phyloP scores from a whole-genome alignment of 371 early-diverging fungal species.

The Coemansia sp. region DNA sequence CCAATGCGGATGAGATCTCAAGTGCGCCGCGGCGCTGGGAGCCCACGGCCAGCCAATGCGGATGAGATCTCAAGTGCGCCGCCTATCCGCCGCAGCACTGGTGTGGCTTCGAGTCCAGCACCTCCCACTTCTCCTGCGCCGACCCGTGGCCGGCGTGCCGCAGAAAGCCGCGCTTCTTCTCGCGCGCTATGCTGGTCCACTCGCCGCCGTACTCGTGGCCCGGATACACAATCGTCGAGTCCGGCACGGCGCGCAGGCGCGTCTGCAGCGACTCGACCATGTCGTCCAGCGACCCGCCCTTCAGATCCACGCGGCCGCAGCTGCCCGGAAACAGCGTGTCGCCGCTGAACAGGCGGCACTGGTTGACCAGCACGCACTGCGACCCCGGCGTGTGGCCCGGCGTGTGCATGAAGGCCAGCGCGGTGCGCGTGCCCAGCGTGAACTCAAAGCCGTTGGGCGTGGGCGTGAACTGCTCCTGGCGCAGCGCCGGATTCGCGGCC shows the following conservation, averaged over 20 bases:
- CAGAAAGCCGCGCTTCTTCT: conserved; percentile 50
- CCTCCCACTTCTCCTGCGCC: conserved; percentile 28
- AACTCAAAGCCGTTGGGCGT: conserved; percentile 65
- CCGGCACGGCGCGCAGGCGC: conserved; percentile 59
- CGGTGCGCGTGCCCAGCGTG: conserved; percentile 54
- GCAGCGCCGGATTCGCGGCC: conserved; percentile 66
- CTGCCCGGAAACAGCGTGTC: conserved; percentile 80
- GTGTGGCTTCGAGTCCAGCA: conserved; percentile 14
- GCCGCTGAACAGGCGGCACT: conserved; percentile 74
- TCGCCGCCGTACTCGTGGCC: conserved; percentile 85
- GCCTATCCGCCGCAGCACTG: not conserved
- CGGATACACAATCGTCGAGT: conserved; percentile 76
- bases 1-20: not conserved
- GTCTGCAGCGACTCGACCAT: conserved; percentile 69
- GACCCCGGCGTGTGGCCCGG: conserved; percentile 91
- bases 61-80: no score
- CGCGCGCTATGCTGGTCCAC: conserved; percentile 71
- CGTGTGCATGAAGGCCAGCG: conserved; percentile 74
- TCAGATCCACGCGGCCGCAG: conserved; percentile 79
- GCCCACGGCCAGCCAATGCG: not conserved
- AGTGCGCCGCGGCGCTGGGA: no score
- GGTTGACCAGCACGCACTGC: conserved; percentile 76
- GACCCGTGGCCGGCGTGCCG: conserved; percentile 28
- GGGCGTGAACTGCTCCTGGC: conserved; percentile 57
- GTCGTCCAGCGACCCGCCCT: conserved; percentile 62